A percentile compares a stretch with the other conserved stretches of the same genome.
These are phyloP conservation scores for Helicostylum pulchrum DNA, from an alignment of 192 early-diverging fungal species.

Conservation along the genomic window DNA sequence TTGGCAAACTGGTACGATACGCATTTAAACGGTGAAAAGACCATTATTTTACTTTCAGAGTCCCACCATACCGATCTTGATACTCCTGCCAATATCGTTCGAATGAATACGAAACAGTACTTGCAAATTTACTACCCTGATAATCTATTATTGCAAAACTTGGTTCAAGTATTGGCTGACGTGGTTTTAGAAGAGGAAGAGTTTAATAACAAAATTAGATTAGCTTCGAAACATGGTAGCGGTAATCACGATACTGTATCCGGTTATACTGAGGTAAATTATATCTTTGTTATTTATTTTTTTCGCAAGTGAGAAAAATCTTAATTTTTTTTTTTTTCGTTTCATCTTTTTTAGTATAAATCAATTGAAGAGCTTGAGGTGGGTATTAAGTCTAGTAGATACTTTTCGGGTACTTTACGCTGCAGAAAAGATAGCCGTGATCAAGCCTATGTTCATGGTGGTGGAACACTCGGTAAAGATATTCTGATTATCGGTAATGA, in stretches of 20 bases:
- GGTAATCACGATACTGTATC: constrained; percentile 6
- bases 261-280: constrained; percentile 37
- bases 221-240: neutral
- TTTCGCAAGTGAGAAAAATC: constrained; percentile 17
- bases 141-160: constrained; percentile 41
- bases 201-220: constrained; percentile 30
- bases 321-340: neutral
- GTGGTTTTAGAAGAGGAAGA: constrained; percentile 50
- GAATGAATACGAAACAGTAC: constrained; percentile 41
- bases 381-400: constrained; percentile 48
- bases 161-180: constrained; percentile 46
- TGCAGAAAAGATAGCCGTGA: constrained; percentile 41
- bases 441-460: constrained; percentile 46
- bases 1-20: constrained; percentile 57
- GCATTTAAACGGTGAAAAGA: constrained; percentile 40
- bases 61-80: too few relatives aligned
- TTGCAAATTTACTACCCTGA: constrained; percentile 36
- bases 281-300: constrained; percentile 21
- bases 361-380: constrained; percentile 48
- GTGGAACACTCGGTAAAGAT: constrained; percentile 39
- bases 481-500: constrained; percentile 62
- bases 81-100: neutral
- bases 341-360: constrained; percentile 39
- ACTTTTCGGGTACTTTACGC: constrained; percentile 43
- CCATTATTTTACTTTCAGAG: constrained; percentile 51